Base-by-base conservation (phyloP, 495 filamentous ascomycete genomes). In the Amphirosellinia nigrospora region DNA sequence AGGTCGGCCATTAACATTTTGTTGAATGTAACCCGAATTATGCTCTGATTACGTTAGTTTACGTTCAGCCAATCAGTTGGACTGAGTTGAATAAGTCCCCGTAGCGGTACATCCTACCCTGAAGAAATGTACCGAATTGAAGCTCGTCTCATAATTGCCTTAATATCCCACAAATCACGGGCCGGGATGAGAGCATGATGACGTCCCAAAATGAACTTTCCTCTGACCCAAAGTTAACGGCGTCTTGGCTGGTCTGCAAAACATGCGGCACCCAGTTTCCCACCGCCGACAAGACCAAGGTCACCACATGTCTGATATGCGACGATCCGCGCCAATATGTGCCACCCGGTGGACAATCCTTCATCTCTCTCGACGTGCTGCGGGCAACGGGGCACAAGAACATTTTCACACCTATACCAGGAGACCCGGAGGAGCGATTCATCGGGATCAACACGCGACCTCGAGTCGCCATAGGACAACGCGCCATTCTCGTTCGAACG, bases 281-380 rank as follows among this genome's bases (percentile, higher is more conserved):
- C 28, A 80, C 80, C 8, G 48, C 83, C 0, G 79, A 83, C 69
- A 76, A 77, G 19, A 48, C 70, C n/a, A 48, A 80, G 15, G 81
- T 87, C 23, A 81, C 75, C 21, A 83, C 79, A 7, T 94, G 92
- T 82, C 86, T 88, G 62, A 92, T 94, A 68, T 94, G 92, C 78
- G 92, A 94, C 79, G 91, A 90, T 75, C 85, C 91, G 1, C 85
- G 92, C 7, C 92, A 94, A 79, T 94, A 86, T 75, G 86, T 91
- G 0, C 88, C 88, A 4, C 80, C 84, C 0, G 79, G 84, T 0
- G 90, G 89, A 21, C 87, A 89, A 71, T 75, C 81, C 36, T 92
- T 90, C 80, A 91, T 86, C 0, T 88, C 85, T 0, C 78, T 89
- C n/a, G 66, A 71, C 15, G 72, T 75, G 19, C 53, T 87, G 15